Evolutionary conservation across 2,329 filamentous ascomycete species (phyloP), one percentile per base, ranked within the genome.

Genomic region (Lomentospora prolificans): DNA sequence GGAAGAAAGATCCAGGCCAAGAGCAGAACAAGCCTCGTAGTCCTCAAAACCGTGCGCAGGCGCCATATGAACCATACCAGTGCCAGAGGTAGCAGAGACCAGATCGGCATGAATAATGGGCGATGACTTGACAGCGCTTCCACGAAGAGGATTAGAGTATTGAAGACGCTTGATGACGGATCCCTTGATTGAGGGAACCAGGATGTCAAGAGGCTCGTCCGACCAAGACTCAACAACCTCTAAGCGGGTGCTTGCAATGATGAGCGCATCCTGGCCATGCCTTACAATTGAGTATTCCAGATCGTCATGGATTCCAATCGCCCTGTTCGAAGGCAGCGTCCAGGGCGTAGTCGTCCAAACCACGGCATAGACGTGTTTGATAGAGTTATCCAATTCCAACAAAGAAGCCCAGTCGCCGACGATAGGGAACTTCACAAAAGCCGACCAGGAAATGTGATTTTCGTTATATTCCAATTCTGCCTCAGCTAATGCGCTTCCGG

Each of bases 301-400:
- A 39, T 88, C 82, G 5, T 80, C 74, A 63, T 90, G 84, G 33
- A 97, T 79, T 2, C 90, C 91, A 66, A 99, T 90, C 0, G 89
- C 91, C 65, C 83, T 84, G 67, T 99, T 99, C 2, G 92, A 91
- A 0, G 94, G 92, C 4, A 99, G 75, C 0, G 94, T 99, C 94
- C 94, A 99, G 0, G 94, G 94, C 0, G 94, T 99, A 0, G 94
- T 99, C 2, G 94, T 99, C 94, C 94, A 99, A 53, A 97, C 89
- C n/a, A 94, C 79, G n/a, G 87, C 89, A 66, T 79, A 86, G 9
- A 96, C 65, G 4, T 75, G 71, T 3, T 76, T 75, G 4, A 69
- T 61, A 22, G 80, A 67, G 3, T 60, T 59, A 24, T 66, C 61
- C 52, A 80, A 63, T 9, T 66, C 67, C 0, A 69, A 64, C 2